Evolutionary conservation across 305 asterid species (phyloP), one percentile per base, ranked within the genome.

Genomic region (Fraxinus nigra): DNA sequence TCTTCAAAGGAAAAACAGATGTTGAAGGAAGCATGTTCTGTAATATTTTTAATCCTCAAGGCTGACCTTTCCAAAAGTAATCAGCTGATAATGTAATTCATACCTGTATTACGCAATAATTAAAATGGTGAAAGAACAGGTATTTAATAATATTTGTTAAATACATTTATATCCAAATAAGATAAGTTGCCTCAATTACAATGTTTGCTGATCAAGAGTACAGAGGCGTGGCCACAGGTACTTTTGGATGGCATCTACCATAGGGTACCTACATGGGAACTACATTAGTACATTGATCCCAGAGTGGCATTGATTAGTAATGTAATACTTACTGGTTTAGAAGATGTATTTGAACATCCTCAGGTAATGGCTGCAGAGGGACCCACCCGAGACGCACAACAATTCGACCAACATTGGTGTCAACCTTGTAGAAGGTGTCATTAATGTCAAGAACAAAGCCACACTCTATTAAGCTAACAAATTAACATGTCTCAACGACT

Each of bases 381-480:
- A 93, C 91, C 95, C 95, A 91, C 32, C 96, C 97, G 7, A 91
- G 82, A 56, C 97, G 90, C 63, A 89, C 92, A 18, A 81, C 85
- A 76, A 94, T 77, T 35, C 97, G 93, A 26, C 86, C 90, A 80
- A 90, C 92, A 74, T 94, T 93, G 16, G 86, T 85, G 78, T 94
- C 98, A 38, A 94, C 91, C 98, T 94, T 81, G 28, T 18, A 18
- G 4, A 70, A 26, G 7, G n/a, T 8, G 75, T 16, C 37, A 38
- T 46, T 14, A 6, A 75, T 33, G 8, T 2, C 18, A 24, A 38
- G 22, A 24, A 35, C 67, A 7, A 34, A 73, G 13, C 13, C 32
- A 13, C 9, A 76, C 48, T 74, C 13, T 26, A 48, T 75, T 76
- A 32, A 37, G 11, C 22, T 20, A 61, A 79, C 4, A 26, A 78